Percentiles rank a stretch among this genome's conserved stretches.
These are phyloP conservation scores for Oryza coarctata DNA, from an alignment of 176 grass and related monocot species.

Conservation along the genomic window DNA sequence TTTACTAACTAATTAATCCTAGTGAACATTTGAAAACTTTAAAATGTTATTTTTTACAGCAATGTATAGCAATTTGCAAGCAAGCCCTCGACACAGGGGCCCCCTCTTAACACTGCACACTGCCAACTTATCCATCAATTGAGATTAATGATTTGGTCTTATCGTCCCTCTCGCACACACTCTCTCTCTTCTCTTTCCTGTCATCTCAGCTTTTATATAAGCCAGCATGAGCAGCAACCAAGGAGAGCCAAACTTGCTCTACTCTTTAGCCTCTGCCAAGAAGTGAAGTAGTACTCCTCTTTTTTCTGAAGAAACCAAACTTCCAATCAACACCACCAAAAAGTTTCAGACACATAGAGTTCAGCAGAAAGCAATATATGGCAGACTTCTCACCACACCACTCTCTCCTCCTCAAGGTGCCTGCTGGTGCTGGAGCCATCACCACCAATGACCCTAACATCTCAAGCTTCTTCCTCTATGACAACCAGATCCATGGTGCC, in stretches of 20 bases:
- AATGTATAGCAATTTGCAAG: neutral
- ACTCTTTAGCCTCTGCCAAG: neutral
- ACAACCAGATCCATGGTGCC: constrained; percentile 31
- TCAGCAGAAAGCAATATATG: constrained; percentile 38
- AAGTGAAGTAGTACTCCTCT: neutral
- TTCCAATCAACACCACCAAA: constrained; percentile 10
- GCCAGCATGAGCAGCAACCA: constrained; percentile 39
- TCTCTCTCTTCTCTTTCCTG: neutral
- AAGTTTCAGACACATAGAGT: constrained; percentile 13
- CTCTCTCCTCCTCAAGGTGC: constrained; percentile 46
- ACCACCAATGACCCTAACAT: constrained; percentile 23
- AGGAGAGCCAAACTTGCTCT: constrained; percentile 27
- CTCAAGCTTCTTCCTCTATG: constrained; percentile 45
- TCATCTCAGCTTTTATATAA: constrained; percentile 52
- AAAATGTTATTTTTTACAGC: constrained; percentile 2
- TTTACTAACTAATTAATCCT: neutral
- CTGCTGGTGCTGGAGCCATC: constrained; percentile 3
- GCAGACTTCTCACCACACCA: constrained; percentile 42
- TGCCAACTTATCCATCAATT: constrained; percentile 56
- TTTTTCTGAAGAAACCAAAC: constrained; percentile 29
- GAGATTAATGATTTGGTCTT: constrained; percentile 61
- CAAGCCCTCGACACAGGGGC: constrained; percentile 32
- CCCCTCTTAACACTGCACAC: constrained; percentile 48
- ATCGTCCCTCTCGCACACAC: constrained; percentile 26
- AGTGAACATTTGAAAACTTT: neutral